Conservation (phyloP, 2,329 filamentous ascomycete genomes). For the Apiospora marii region DNA sequence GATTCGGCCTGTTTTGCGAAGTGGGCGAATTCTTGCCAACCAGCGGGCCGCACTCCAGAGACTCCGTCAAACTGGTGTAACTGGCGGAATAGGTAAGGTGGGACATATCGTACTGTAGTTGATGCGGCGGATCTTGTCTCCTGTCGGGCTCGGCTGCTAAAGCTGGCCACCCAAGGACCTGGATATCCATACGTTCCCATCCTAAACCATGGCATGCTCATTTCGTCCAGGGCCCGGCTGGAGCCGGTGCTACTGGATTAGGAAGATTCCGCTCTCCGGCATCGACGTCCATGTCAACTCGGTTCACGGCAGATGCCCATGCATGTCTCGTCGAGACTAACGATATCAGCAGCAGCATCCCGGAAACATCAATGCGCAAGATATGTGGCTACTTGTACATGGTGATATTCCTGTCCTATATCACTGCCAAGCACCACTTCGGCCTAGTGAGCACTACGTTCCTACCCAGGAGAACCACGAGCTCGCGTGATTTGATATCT, state of each 20-base stretch:
- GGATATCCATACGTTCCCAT: background rate
- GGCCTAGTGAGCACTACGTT: too few relatives aligned
- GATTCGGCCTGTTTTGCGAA: background rate
- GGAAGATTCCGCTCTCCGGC: background rate
- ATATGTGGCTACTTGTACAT: too few relatives aligned
- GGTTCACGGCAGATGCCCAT: background rate
- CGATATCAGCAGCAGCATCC: too few relatives aligned
- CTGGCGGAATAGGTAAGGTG: too few relatives aligned
- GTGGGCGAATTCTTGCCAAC: background rate
- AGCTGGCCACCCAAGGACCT: background rate
- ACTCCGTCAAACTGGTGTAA: background rate
- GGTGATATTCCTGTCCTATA: too few relatives aligned
- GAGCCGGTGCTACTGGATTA: background rate
- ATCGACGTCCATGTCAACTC: background rate
- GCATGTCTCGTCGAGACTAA: background rate
- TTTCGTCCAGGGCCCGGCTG: background rate
- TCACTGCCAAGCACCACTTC: too few relatives aligned
- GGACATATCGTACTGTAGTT: too few relatives aligned
- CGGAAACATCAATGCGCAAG: too few relatives aligned
- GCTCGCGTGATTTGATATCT: too few relatives aligned
- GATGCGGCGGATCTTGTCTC: background rate
- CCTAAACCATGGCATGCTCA: background rate
- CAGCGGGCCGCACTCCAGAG: background rate
- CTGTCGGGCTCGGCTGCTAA: background rate
- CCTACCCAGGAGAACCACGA: too few relatives aligned